phyloP scores from a whole-genome alignment of 805 yeast genomes.

The Candida piceae region DNA sequence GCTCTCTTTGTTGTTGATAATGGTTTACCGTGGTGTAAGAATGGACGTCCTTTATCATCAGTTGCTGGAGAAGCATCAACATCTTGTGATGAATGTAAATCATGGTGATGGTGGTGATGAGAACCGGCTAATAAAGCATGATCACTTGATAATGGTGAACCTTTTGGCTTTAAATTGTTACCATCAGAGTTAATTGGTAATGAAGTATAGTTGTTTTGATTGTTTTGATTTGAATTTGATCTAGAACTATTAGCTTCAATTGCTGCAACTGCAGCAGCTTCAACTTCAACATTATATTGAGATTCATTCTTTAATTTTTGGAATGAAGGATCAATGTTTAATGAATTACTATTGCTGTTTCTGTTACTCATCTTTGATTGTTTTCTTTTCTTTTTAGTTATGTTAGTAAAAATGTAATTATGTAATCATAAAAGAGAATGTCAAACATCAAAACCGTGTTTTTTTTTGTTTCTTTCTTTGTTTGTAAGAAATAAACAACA shows the following conservation, averaged over 20 bases:
- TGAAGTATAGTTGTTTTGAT: not conserved
- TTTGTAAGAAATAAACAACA: not conserved
- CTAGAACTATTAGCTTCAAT: slow-evolving; percentile 13
- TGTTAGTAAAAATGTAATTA: not conserved
- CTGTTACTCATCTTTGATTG: slow-evolving; percentile 3
- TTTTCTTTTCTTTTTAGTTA: no score
- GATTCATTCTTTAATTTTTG: slow-evolving; percentile 9
- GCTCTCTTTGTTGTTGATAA: slow-evolving; percentile 75
- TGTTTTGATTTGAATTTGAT: not conserved
- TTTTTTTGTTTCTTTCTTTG: no score
- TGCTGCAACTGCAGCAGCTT: slow-evolving; percentile 35
- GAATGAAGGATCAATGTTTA: slow-evolving; percentile 22
- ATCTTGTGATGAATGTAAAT: not conserved
- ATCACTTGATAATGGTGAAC: not conserved
- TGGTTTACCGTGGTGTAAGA: slow-evolving; percentile 32
- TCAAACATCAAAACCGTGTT: no score
- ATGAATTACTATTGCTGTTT: no score
- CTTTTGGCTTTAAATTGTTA: not conserved
- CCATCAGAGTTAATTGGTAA: not conserved
- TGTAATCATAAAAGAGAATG: no score
- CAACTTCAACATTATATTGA: slow-evolving; percentile 14
- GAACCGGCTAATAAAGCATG: not conserved
- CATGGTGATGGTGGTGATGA: not conserved
- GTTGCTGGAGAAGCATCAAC: slow-evolving; percentile 9
- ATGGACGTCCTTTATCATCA: slow-evolving; percentile 15